These are phyloP conservation scores for Sclerotinia trifoliorum DNA, from an alignment of 2,329 filamentous ascomycete genomes.

Conservation along the genomic window DNA sequence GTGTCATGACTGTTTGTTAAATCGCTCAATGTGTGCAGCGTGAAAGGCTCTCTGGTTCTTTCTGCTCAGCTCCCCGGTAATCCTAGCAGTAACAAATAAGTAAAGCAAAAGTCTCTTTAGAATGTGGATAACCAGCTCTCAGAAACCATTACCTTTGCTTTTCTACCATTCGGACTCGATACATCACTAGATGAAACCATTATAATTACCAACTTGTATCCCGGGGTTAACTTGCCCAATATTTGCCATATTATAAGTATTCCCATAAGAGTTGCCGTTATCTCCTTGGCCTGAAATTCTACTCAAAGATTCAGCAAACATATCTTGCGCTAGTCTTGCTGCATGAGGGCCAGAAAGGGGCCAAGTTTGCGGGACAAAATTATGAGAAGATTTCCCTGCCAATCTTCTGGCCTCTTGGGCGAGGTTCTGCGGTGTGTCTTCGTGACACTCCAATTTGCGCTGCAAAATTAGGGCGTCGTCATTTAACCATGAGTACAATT, in stretches of 20 bases:
- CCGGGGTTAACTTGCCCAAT: not conserved
- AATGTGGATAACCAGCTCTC: not conserved
- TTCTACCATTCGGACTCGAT: not conserved
- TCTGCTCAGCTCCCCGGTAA: no score
- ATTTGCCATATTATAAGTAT: not conserved
- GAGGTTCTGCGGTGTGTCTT: constrained; percentile 24
- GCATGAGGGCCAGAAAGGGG: not conserved
- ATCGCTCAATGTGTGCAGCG: no score
- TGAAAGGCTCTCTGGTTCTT: no score
- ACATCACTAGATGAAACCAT: not conserved
- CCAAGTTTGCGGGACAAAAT: not conserved
- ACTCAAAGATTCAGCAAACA: not conserved
- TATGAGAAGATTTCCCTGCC: not conserved
- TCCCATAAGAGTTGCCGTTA: not conserved
- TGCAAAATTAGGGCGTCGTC: constrained; percentile 25
- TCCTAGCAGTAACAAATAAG: not conserved
- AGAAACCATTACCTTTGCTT: not conserved
- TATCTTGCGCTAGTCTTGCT: not conserved
- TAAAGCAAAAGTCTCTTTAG: not conserved
- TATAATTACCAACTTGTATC: not conserved
- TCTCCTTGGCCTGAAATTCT: no score
- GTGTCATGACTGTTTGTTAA: no score
- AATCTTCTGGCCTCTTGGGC: constrained; percentile 25
- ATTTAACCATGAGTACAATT: constrained; percentile 25
- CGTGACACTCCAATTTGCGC: constrained; percentile 29